phyloP scores from a whole-genome alignment of 2,329 filamentous ascomycete genomes.

The Claviceps sp. region DNA sequence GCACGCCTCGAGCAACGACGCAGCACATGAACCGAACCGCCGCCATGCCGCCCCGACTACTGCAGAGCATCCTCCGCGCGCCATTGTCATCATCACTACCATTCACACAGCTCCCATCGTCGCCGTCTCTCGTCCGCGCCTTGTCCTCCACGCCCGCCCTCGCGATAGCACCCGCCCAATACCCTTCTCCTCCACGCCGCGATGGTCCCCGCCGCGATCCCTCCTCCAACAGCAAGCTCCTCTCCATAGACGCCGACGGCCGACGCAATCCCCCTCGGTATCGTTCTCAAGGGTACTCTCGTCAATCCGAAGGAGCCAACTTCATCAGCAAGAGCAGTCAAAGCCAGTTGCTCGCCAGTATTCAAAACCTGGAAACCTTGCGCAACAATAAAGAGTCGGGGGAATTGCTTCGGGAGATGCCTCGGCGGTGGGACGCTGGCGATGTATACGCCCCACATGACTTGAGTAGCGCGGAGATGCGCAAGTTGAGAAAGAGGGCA shows the following conservation, averaged over 20 bases:
- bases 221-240: constrained; percentile 13
- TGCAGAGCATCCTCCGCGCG: constrained; percentile 13
- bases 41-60: constrained; percentile 29
- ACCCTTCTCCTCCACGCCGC: constrained; percentile 8
- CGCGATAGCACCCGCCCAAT: constrained; percentile 13
- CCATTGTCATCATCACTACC: background rate
- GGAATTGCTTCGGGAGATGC: constrained; percentile 49
- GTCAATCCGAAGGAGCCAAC: constrained; percentile 15
- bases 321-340: constrained; percentile 12
- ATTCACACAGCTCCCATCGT: background rate
- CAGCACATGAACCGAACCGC: background rate
- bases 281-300: background rate
- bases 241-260: constrained; percentile 10
- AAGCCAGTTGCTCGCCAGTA: constrained; percentile 20
- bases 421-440: constrained; percentile 59
- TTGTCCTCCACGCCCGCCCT: constrained; percentile 18
- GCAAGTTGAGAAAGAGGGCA: constrained; percentile 57
- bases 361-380: constrained; percentile 12
- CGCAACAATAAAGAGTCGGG: constrained; percentile 27
- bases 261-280: constrained; percentile 6
- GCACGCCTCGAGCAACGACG: too few species aligned
- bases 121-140: constrained; percentile 11
- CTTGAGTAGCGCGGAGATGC: constrained; percentile 62
- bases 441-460: constrained; percentile 90
- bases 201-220: background rate